phyloP scores from a whole-genome alignment of 2,329 filamentous ascomycete species.

The Aspergillus neotritici region DNA sequence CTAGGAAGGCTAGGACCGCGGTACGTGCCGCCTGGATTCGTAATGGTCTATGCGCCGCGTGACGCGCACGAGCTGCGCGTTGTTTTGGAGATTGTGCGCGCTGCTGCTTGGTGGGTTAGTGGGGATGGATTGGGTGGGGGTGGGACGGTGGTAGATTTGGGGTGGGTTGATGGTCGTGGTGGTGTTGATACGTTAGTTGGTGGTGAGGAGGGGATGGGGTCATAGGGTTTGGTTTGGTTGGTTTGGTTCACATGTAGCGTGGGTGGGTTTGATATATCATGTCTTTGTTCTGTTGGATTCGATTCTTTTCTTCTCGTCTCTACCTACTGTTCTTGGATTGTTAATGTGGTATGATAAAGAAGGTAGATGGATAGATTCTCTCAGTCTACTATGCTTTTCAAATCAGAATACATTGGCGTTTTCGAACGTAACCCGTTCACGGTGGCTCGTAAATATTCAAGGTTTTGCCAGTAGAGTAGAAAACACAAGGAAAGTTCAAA shows the following conservation, averaged over 20 bases:
- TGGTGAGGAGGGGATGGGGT: too few relatives aligned
- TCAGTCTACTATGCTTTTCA: not conserved
- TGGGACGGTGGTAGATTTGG: not conserved
- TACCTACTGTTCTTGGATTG: too few relatives aligned
- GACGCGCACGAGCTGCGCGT: slow-evolving; percentile 61
- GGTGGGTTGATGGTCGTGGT: not conserved
- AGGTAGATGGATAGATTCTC: not conserved
- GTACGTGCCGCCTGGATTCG: slow-evolving; percentile 68
- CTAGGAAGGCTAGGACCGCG: too few relatives aligned
- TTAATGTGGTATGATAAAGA: not conserved
- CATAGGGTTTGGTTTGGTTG: too few relatives aligned
- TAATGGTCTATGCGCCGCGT: slow-evolving; percentile 77
- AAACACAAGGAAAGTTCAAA: slow-evolving; percentile 6
- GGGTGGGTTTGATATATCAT: too few relatives aligned
- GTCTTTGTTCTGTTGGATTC: not conserved
- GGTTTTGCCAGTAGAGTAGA: slow-evolving; percentile 8
- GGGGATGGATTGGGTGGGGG: slow-evolving; percentile 10
- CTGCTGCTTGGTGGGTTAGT: slow-evolving; percentile 61
- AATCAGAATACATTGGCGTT: not conserved
- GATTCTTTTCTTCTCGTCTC: too few relatives aligned
- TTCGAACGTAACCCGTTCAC: slow-evolving; percentile 9
- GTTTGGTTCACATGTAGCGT: too few relatives aligned
- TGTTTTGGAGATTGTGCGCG: slow-evolving; percentile 64
- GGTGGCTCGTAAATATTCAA: slow-evolving; percentile 12
- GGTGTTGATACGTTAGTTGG: not conserved